Base-by-base conservation (phyloP, 169 alveolate genomes). In the Theileria parva region DNA sequence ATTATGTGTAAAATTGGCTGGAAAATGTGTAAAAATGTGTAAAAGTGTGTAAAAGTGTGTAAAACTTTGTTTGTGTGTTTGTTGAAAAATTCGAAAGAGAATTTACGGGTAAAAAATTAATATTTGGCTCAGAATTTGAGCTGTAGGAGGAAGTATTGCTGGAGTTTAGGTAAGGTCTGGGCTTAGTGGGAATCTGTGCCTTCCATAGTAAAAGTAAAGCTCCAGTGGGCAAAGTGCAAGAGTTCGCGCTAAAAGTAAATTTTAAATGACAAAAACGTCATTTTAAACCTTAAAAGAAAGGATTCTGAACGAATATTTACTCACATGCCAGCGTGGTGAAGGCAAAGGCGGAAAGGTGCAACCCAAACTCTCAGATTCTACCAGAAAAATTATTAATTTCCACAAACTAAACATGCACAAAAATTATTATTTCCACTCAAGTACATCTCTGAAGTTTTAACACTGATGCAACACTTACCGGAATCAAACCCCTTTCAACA, bases 321-420 rank as follows among this genome's bases (percentile, higher is more conserved):
- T 63, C 44, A 63, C 71, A 63, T 63, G 71, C 44, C 39, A 63
- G 32, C 37, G 71, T 63, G 71, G 66, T 63, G 50, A 63, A 63
- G 23, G 50, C 32, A 13, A 63, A 23, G 71, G 71, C 71, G 71
- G 21, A 39, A 39, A 63, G 71, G 71, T 63, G 71, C 71, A 63
- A 28, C 34, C 25, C 23, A 63, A n/a, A 63, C 21, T 15, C 39
- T 27, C 13, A 63, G 71, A 63, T 63, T 63, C 71, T 27, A 63
- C 44, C 27, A 19, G 6, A 27, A 63, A 63, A 63, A 63, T 17
- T 7, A 8, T 4, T 19, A 2, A 63, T 2, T n/a, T 63, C 11
- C 21, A n/a, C n/a, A 2, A 6, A 23, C 0, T 2, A 39, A n/a
- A 63, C 23, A 63, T 63, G 71, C 71, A 63, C 71, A 30, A 63